Percentiles rank a stretch among this genome's conserved stretches.
Conservation (phyloP, 23 red algal genomes). For the Gracilaria gracilis region DNA sequence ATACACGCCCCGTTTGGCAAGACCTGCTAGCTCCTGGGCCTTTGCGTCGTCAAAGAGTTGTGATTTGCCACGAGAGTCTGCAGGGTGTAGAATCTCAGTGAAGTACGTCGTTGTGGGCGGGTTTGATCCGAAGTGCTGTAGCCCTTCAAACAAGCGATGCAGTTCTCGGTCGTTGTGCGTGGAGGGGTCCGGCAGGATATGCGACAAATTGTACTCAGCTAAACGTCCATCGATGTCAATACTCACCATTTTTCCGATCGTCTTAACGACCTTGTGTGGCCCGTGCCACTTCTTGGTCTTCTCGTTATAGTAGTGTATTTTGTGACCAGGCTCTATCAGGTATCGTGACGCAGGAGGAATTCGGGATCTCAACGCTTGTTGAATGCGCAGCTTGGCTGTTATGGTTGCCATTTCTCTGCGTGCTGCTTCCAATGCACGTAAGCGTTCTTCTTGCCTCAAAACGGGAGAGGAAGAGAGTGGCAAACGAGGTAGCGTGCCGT, state of each 20-base stretch:
- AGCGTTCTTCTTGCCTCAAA: not conserved
- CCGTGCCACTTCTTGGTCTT: not conserved
- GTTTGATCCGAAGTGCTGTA: not conserved
- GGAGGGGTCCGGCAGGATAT: not conserved
- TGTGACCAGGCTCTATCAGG: not conserved
- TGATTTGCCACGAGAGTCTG: not conserved
- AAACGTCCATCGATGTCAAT: not conserved
- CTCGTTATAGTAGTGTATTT: not conserved
- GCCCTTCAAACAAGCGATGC: not conserved
- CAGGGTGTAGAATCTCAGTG: slow-evolving; percentile 21
- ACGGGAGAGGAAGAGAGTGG: not conserved
- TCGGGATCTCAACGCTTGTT: not conserved
- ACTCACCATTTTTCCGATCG: not conserved
- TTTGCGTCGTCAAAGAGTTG: slow-evolving; percentile 17
- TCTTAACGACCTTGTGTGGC: not conserved
- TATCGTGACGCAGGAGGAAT: not conserved
- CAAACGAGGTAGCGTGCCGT: not conserved
- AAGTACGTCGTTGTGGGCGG: not conserved
- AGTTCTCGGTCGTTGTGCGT: not conserved
- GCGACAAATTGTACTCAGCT: not conserved
- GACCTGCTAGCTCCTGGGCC: not conserved
- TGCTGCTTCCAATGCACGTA: not conserved
- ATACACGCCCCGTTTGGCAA: not conserved
- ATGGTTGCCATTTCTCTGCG: not conserved
- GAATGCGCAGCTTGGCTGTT: not conserved